These are phyloP conservation scores for Jatropha curcas DNA, from an alignment of 345 rosid genomes.

Conservation along the genomic window DNA sequence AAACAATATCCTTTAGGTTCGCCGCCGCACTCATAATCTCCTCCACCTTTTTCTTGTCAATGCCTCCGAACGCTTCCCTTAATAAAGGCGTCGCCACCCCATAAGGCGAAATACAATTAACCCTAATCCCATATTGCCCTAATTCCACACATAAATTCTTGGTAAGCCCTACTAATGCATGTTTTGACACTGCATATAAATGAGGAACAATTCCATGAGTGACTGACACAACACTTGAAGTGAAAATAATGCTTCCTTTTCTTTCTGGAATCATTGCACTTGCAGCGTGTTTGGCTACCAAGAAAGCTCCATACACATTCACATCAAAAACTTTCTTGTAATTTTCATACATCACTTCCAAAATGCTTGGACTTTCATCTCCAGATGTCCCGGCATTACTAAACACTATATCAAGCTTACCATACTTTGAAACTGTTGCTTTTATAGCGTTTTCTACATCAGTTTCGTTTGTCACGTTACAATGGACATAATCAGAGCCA, in stretches of 20 bases:
- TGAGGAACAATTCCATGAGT: neutral
- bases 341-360: neutral
- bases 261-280: conserved; percentile 1
- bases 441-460: neutral
- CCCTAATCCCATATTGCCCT: neutral
- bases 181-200: conserved; percentile 1
- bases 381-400: neutral
- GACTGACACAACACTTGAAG: conserved; percentile 1
- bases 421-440: neutral
- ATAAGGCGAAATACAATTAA: neutral
- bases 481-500: neutral
- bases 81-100: neutral
- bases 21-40: conserved; percentile 12
- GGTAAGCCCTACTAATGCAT: conserved; percentile 7
- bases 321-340: conserved; percentile 3
- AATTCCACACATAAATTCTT: conserved; percentile 6
- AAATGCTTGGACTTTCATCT: neutral
- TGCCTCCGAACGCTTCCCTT: neutral
- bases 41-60: neutral
- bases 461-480: neutral
- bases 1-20: neutral
- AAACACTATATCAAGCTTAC: conserved; percentile 9
- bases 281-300: conserved; percentile 11
- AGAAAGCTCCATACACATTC: conserved; percentile 8
- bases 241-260: conserved; percentile 9